Evolutionary conservation across 2,329 filamentous ascomycete species (phyloP), one percentile per base, ranked within the genome.

Genomic region (Chaetothyriales sp.): DNA sequence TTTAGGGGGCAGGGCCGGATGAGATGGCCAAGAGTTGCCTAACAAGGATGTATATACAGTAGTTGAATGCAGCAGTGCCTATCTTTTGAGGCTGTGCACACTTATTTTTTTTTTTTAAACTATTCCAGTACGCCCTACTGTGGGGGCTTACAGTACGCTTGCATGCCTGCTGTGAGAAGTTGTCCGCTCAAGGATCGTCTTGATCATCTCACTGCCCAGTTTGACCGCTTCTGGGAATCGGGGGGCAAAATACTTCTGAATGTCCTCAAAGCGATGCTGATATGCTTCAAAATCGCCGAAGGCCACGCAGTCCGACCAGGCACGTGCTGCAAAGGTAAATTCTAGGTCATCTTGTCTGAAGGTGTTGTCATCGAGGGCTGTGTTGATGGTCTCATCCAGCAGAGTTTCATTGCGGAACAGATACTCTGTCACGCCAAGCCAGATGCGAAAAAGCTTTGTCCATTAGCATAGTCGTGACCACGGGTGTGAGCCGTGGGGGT

Each of bases 281-380:
- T 95, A 98, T 40, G 86, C 86, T 60, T 94, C 86, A 65, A 97
- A 97, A 66, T 95, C 86, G 2, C 90, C 87, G 55, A 95, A 81
- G 22, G 80, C 82, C 43, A 98, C 92, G 55, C 89, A 89, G 67
- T 95, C 89, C 43, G 88, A 92, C 92, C 92, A 98, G 5, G 89
- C 92, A 51, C 89, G 76, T 22, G 94, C 94, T 1, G 92, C 94
- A 70, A 98, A 97, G 0, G 90, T 95, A 65, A 98, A 98, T 69
- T 98, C 92, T 52, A 98, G 73, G 66, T 98, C 92, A 64, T 98
- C 92, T 20, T 84, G 85, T n/a, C 92, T 79, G 70, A 95, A 98
- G 0, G 84, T 90, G 61, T 86, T 83, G 68, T 98, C 90, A 58
- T 90, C 79, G 61, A 95, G 81, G 2, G 89, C 90, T 6, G 88